Base-by-base conservation (phyloP, 768 basidiomycete species). In the Kwoniella sp. region DNA sequence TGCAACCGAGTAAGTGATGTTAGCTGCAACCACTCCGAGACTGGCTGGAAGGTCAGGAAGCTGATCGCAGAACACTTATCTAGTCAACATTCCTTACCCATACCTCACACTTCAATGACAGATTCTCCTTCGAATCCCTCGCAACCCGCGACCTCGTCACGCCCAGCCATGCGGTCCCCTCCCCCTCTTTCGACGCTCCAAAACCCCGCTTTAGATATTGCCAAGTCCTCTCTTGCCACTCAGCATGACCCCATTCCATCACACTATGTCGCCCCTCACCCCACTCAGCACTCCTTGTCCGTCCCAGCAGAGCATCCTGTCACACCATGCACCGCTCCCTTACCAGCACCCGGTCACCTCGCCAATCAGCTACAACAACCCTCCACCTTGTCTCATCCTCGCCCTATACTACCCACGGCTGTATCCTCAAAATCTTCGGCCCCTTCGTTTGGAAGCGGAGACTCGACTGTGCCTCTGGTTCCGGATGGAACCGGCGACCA, bases 391-490 rank as follows among this genome's bases (percentile, higher is more conserved):
- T 19, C 40, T 9, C 40, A 6, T 44, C 40, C 40, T 24, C 48
- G 48, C 17, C 59, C 50, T 22, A n/a, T 30, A 8, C 21, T 54
- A 15, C 24, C n/a, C 33, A 26, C 40, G 5, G 48, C 60, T 22
- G 0, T 40, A n/a, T 60, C 58, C 2, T 26, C 21, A 13, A 21
- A 2, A 21, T 62, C 60, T 46, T 46, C 46, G 26, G 40, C 53
- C 10, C 40, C 51, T 37, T 48, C 60, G 7, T 24, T n/a, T 17
- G 30, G 15, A 6, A 47, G 52, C 29, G 53, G 26, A 48, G 60
- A 24, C 12, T 55, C 60, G 9, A 54, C 53, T 13, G n/a, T n/a
- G 15, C 44, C 60, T 5, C n/a, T 62, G 10, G 51, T 44, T 24
- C 9, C 49, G 7, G 8, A 10, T 1, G 37, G 15, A 17, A n/a